Percentiles rank a stretch among this genome's conserved stretches.
Conservation (phyloP, 805 yeast species). For the Ogataea nitratoaversa region DNA sequence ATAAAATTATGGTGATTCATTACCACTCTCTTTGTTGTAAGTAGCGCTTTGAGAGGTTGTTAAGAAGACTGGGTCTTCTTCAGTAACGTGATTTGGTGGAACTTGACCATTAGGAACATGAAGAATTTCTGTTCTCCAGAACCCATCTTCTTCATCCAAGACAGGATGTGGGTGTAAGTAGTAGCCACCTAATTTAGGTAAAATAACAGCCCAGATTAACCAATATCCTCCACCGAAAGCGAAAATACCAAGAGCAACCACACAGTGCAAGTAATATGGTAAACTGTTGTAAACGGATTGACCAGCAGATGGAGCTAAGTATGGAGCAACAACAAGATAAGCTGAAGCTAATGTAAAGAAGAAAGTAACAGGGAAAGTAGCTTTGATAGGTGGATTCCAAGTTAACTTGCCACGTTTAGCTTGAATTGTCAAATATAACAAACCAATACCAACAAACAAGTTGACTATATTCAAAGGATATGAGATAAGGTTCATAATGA, state of each 20-base stretch:
- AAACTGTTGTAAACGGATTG: constrained; percentile 63
- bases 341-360: constrained; percentile 65
- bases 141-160: constrained; percentile 53
- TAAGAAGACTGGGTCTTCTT: no score
- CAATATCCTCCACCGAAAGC: constrained; percentile 64
- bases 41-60: no score
- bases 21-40: no score
- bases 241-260: constrained; percentile 75
- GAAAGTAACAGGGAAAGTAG: constrained; percentile 55
- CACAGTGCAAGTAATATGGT: constrained; percentile 67
- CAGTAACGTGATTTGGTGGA: background rate
- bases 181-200: constrained; percentile 56
- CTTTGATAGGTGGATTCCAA: constrained; percentile 73
- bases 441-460: constrained; percentile 57
- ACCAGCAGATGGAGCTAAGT: constrained; percentile 65
- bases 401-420: constrained; percentile 42
- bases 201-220: constrained; percentile 53
- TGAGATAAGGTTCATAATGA: constrained; percentile 71
- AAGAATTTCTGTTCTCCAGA: constrained; percentile 62
- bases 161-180: constrained; percentile 48
- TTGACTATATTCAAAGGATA: constrained; percentile 80
- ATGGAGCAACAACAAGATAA: constrained; percentile 72
- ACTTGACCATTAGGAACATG: constrained; percentile 24
- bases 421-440: constrained; percentile 53
- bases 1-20: no score